A percentile compares a stretch with the other conserved stretches of the same genome.
These are phyloP conservation scores for Schizochytrium sp. DNA, from an alignment of 108 stramenopile species.

Conservation along the genomic window DNA sequence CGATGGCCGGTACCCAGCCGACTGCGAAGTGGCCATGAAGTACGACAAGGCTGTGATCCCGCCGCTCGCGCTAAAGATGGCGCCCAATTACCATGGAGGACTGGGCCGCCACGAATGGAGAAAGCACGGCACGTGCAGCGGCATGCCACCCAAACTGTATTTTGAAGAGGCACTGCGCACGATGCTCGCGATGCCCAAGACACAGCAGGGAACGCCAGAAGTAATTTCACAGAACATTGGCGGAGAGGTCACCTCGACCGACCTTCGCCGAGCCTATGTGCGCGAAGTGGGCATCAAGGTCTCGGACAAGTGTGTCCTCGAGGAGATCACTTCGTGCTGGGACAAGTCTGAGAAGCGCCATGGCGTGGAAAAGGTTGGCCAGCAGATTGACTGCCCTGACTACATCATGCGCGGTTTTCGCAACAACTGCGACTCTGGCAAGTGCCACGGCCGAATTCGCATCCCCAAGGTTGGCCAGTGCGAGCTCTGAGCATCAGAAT, in stretches of 20 bases:
- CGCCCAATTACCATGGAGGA: constrained; percentile 3
- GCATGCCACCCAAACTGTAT: background rate
- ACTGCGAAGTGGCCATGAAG: background rate
- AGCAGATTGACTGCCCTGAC: constrained; percentile 14
- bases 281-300: constrained; percentile 2
- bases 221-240: background rate
- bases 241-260: background rate
- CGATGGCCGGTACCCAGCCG: background rate
- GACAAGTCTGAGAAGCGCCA: background rate
- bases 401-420: constrained; percentile 4
- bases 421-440: constrained; percentile 8
- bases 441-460: background rate
- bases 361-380: constrained; percentile 10
- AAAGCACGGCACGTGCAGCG: constrained; percentile 6
- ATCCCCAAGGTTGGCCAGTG: background rate
- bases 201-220: background rate
- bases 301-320: constrained; percentile 11
- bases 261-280: background rate
- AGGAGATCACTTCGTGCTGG: constrained; percentile 16
- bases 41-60: background rate
- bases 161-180: background rate
- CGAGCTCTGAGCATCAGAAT: background rate
- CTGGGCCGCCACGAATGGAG: constrained; percentile 1
- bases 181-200: background rate
- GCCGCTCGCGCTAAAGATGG: background rate